These are phyloP conservation scores for Suaeda aralocaspica DNA, from an alignment of 148 eudicot genomes.

Conservation along the genomic window DNA sequence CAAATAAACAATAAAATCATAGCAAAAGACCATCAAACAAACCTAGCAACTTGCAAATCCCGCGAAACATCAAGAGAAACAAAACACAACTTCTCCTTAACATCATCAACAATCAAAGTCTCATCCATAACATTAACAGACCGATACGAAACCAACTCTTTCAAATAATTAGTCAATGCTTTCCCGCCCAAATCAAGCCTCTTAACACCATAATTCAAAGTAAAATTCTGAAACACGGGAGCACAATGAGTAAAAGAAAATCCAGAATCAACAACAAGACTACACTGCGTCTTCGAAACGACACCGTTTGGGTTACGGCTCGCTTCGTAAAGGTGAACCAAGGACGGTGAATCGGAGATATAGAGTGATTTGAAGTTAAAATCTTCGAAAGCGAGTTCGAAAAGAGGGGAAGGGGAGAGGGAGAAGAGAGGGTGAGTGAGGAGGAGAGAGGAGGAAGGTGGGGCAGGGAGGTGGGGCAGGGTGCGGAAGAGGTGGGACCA, in stretches of 20 bases:
- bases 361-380: slow-evolving; percentile 55
- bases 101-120: slow-evolving; percentile 77
- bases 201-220: slow-evolving; percentile 71
- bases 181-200: slow-evolving; percentile 92
- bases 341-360: slow-evolving; percentile 55
- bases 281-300: slow-evolving; percentile 56
- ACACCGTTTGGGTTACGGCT: slow-evolving; percentile 59
- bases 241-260: slow-evolving; percentile 75
- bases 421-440: slow-evolving; percentile 66
- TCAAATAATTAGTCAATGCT: slow-evolving; percentile 78
- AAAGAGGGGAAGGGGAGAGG: slow-evolving; percentile 44
- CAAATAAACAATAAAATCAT: background rate
- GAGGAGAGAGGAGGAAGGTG: slow-evolving; percentile 49
- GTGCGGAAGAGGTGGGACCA: slow-evolving; percentile 74
- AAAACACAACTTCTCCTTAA: slow-evolving; percentile 83
- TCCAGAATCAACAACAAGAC: slow-evolving; percentile 85
- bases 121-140: slow-evolving; percentile 96
- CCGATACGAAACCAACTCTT: slow-evolving; percentile 80
- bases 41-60: slow-evolving; percentile 84
- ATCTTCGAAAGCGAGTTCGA: slow-evolving; percentile 79
- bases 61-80: slow-evolving; percentile 72
- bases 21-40: background rate
- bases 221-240: slow-evolving; percentile 75
- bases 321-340: slow-evolving; percentile 75
- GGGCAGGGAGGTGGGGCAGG: slow-evolving; percentile 36